Evolutionary conservation across 345 rosid genomes (phyloP).

Genomic region (Syzygium aqueum): DNA sequence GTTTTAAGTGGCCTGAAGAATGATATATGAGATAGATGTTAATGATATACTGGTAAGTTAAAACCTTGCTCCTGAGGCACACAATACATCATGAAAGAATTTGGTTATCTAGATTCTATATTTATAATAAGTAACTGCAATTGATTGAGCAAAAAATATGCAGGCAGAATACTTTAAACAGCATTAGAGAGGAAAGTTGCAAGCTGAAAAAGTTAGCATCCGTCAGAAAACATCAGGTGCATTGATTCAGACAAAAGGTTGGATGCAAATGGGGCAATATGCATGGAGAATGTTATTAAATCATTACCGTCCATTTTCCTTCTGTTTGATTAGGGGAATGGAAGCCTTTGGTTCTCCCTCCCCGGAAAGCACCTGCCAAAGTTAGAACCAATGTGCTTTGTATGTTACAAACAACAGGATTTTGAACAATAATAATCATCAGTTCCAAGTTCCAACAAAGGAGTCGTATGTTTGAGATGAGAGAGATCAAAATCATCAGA

Average conservation of each 20-base stretch:
- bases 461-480: conserved; percentile 34
- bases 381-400: background rate
- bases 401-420: background rate
- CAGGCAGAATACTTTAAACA: background rate
- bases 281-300: background rate
- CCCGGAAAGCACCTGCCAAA: conserved; percentile 29
- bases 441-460: background rate
- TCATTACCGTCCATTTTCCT: conserved; percentile 65
- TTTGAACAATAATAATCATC: background rate
- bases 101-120: background rate
- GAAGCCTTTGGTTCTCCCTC: conserved; percentile 32
- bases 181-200: background rate
- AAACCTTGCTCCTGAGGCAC: background rate
- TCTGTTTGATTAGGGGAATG: conserved; percentile 23
- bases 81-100: background rate
- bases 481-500: background rate
- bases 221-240: background rate
- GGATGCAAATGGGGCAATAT: background rate
- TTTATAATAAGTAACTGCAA: background rate
- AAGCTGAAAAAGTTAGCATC: background rate
- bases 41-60: background rate
- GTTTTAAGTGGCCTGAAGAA: conserved; percentile 9
- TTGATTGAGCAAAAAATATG: background rate
- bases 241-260: background rate
- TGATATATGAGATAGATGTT: background rate